Percentiles rank a stretch among this genome's conserved stretches.
phyloP scores from a whole-genome alignment of 805 yeast species.

The Saccharomycopsis sp. region DNA sequence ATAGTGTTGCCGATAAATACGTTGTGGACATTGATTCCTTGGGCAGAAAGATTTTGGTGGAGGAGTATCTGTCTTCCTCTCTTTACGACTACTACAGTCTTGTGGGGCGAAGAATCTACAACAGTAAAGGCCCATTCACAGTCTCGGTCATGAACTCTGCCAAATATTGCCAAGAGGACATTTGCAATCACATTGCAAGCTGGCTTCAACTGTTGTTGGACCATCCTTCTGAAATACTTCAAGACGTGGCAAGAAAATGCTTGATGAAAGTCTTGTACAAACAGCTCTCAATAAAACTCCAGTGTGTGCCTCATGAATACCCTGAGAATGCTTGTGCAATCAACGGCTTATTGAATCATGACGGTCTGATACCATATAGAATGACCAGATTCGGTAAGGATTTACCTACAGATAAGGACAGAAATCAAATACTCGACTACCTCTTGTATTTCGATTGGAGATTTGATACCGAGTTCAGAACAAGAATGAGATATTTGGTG shows the following conservation, averaged over 20 bases:
- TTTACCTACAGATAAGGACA: not conserved
- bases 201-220: constrained; percentile 13
- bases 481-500: constrained; percentile 37
- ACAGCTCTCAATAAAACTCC: not conserved
- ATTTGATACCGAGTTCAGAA: constrained; percentile 44
- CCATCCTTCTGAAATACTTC: constrained; percentile 7
- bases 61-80: not conserved
- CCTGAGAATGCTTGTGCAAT: not conserved
- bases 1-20: constrained; percentile 26
- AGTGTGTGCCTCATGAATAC: not conserved
- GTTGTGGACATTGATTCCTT: constrained; percentile 39
- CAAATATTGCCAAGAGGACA: constrained; percentile 11
- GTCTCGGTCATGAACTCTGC: constrained; percentile 3
- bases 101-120: not conserved
- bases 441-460: constrained; percentile 52
- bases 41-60: constrained; percentile 41
- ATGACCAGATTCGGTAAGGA: not conserved
- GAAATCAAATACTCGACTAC: constrained; percentile 25
- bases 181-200: constrained; percentile 8
- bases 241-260: constrained; percentile 2
- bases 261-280: constrained; percentile 1
- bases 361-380: constrained; percentile 5
- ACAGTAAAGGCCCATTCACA: not conserved
- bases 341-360: not conserved
- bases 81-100: constrained; percentile 6